phyloP scores from a whole-genome alignment of 2,329 filamentous ascomycete species.

The Epichloe typhina region DNA sequence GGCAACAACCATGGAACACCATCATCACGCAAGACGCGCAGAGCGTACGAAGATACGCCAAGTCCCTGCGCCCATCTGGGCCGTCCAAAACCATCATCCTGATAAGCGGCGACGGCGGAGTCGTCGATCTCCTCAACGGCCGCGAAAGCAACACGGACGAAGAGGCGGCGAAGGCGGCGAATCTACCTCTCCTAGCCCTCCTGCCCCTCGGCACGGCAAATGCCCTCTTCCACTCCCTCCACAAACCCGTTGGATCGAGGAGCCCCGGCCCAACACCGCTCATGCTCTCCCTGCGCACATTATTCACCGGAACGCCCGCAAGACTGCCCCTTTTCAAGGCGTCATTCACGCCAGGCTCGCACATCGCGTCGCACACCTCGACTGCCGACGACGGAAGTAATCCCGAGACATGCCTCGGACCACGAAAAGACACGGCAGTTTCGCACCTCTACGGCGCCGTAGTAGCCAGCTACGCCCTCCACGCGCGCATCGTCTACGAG shows the following conservation, averaged over 20 bases:
- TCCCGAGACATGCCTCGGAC: slow-evolving; percentile 6
- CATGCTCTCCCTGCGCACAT: slow-evolving; percentile 38
- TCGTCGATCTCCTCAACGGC: slow-evolving; percentile 69
- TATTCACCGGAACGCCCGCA: slow-evolving; percentile 42
- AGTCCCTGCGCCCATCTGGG: slow-evolving; percentile 13
- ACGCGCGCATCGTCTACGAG: slow-evolving; percentile 79
- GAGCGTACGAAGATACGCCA: slow-evolving; percentile 52
- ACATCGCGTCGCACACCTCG: slow-evolving; percentile 26
- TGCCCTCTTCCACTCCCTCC: slow-evolving; percentile 48
- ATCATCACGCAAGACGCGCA: slow-evolving; percentile 50
- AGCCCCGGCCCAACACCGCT: slow-evolving; percentile 25
- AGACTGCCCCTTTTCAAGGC: slow-evolving; percentile 51
- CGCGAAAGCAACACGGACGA: slow-evolving; percentile 11
- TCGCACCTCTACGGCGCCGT: slow-evolving; percentile 56
- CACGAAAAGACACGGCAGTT: slow-evolving; percentile 20
- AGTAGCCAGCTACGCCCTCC: slow-evolving; percentile 81
- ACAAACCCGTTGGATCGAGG: slow-evolving; percentile 39
- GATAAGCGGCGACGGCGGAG: slow-evolving; percentile 76
- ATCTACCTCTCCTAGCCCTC: slow-evolving; percentile 33
- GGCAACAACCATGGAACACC: slow-evolving; percentile 17
- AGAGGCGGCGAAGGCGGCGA: neutral
- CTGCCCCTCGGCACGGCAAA: slow-evolving; percentile 54
- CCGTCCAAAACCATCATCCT: slow-evolving; percentile 51
- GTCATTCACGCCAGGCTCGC: slow-evolving; percentile 45
- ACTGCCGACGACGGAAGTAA: neutral